These are phyloP conservation scores for Limtongia smithiae DNA, from an alignment of 805 yeast species.

Conservation along the genomic window DNA sequence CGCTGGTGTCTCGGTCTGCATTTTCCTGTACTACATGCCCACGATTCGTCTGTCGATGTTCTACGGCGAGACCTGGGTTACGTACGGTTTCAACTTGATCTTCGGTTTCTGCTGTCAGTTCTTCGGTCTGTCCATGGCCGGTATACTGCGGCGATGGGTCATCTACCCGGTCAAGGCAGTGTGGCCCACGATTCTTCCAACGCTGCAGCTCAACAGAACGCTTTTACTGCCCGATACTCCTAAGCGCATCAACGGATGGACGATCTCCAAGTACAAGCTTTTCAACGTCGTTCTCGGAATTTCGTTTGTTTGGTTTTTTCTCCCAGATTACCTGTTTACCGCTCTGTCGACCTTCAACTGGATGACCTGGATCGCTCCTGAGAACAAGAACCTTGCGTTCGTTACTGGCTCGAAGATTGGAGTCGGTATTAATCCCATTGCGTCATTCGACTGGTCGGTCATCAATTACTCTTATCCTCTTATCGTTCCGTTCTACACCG, in stretches of 20 bases:
- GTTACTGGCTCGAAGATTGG: conserved; percentile 64
- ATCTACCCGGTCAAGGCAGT: conserved; percentile 57
- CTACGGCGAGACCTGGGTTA: conserved; percentile 38
- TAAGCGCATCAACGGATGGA: conserved; percentile 56
- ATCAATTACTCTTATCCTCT: conserved; percentile 41
- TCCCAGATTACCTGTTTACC: conserved; percentile 60
- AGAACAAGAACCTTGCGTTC: conserved; percentile 57
- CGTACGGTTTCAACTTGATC: conserved; percentile 51
- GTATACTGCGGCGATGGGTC: conserved; percentile 55
- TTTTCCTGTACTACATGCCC: conserved; percentile 11
- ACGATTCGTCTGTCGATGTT: conserved; percentile 26
- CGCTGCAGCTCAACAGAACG: conserved; percentile 40
- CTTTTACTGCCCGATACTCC: conserved; percentile 22
- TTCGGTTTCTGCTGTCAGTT: conserved; percentile 55
- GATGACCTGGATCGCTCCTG: conserved; percentile 60
- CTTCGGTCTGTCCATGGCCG: conserved; percentile 66
- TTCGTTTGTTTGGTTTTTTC: conserved; percentile 53
- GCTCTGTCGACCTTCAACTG: conserved; percentile 57
- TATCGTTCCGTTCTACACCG: conserved; percentile 43
- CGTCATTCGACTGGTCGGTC: conserved; percentile 61
- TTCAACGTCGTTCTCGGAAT: conserved; percentile 43
- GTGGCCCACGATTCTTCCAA: conserved; percentile 61
- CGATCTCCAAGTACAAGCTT: conserved; percentile 48
- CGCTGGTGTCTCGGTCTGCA: conserved; percentile 11
- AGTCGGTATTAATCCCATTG: conserved; percentile 59